Evolutionary conservation across 176 grass and related monocot species (phyloP).

Genomic region (Miscanthus lutarioriparius): DNA sequence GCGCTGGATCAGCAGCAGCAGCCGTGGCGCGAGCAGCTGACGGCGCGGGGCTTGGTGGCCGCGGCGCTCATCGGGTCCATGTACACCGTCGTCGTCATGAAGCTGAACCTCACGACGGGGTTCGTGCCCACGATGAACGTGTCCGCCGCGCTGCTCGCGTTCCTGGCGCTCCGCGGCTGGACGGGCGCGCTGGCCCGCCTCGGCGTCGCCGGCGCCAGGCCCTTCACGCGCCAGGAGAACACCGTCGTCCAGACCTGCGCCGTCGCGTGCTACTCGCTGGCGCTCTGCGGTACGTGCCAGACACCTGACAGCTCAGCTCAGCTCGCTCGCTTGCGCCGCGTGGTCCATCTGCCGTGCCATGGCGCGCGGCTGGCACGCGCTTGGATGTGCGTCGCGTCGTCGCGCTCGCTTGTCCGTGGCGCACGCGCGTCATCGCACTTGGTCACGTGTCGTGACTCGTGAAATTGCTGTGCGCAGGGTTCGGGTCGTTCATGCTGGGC

Average conservation of each 20-base stretch:
- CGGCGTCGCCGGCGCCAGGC: conserved; percentile 24
- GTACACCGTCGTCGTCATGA: conserved; percentile 86
- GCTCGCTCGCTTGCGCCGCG: background rate
- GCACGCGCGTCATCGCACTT: background rate
- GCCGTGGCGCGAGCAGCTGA: conserved; percentile 69
- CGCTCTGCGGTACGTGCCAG: conserved; percentile 4
- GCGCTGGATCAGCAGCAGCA: background rate
- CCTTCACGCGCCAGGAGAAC: conserved; percentile 93
- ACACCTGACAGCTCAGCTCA: background rate
- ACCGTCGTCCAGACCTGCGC: conserved; percentile 88
- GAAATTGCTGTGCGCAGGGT: conserved; percentile 38
- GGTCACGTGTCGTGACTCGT: conserved; percentile 38
- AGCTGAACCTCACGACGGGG: conserved; percentile 75
- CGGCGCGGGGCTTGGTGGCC: conserved; percentile 59
- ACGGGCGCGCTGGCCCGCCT: conserved; percentile 53
- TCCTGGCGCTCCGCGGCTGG: conserved; percentile 74
- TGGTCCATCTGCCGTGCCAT: too few relatives aligned
- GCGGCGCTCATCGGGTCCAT: conserved; percentile 65
- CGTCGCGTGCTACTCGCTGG: conserved; percentile 78
- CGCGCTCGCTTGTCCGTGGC: background rate
- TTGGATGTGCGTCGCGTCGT: background rate
- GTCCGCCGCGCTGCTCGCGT: conserved; percentile 81
- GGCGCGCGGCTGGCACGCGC: background rate
- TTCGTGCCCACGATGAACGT: conserved; percentile 84
- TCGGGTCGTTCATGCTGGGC: conserved; percentile 73